Base-by-base conservation (phyloP, 1,284 basidiomycete genomes). In the Pascua guehoae region DNA sequence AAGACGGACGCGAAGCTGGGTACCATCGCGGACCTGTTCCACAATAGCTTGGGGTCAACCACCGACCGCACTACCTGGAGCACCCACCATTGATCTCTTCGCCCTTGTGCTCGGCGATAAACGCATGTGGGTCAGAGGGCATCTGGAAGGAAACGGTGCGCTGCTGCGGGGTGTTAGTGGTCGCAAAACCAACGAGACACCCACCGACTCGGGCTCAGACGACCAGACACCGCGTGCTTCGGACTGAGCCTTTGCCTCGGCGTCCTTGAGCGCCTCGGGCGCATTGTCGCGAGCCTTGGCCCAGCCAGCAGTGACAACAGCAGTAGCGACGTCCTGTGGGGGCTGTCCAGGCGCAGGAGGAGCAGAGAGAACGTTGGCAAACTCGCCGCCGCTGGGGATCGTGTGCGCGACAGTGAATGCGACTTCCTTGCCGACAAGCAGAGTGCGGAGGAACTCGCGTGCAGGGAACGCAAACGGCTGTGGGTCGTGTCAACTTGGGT, bases 21-120 rank as follows among this genome's bases (percentile, higher is more conserved):
- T 88, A 49, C 94, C 95, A 73, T 98, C 94, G 53, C 89, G 85
- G 54, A 98, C 92, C 76, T 90, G 87, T 78, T 98, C 95, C 59
- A 98, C 90, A 61, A 95, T 84, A 52, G 88, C 36, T 37, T 16
- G n/a, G 9, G 7, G 4, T 5, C 2, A 11, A 47, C 42, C 44
- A 56, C 32, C 24, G 7, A 56, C 32, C 24, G 7, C 50, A 79
- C 67, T 76, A 87, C 24, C 24, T 32, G 24, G 24, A 32, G 7
- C 24, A 32, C 24, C 24, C 24, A 32, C 90, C 90, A 70, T 97
- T 91, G 60, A 98, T 80, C 11, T 85, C 80, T 73, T 91, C 88
- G 39, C 89, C 91, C 75, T 93, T 96, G 86, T 91, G 89, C 73
- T 96, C 88, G 9, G 83, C 81, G 38, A 98, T 84, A 78, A 98